Evolutionary conservation across 345 rosid genomes (phyloP).

Genomic region (Gossypium turneri): DNA sequence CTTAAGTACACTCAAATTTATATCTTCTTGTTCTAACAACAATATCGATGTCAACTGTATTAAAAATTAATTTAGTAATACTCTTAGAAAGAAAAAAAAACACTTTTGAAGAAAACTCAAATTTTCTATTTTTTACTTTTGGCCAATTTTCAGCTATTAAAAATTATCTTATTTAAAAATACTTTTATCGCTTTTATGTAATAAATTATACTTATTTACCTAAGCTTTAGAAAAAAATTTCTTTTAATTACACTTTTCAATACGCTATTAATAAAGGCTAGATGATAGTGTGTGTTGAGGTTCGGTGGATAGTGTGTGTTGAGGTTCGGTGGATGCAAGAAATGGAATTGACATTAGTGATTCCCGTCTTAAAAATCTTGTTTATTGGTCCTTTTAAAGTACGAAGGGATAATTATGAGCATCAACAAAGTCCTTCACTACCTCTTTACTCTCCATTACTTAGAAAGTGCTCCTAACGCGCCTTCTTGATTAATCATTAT

Average conservation of each 20-base stretch:
- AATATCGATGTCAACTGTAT: accelerated
- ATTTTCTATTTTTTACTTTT: no score
- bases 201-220: no score
- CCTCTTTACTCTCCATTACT: not conserved
- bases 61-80: accelerated
- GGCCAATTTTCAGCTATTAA: no score
- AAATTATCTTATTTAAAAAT: no score
- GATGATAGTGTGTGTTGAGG: conserved; percentile 25
- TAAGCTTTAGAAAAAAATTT: no score
- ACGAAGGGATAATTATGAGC: not conserved
- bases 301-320: conserved; percentile 34
- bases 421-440: not conserved
- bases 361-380: conserved; percentile 13
- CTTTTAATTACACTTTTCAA: no score
- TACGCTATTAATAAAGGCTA: not conserved
- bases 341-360: conserved; percentile 29
- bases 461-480: conserved; percentile 7
- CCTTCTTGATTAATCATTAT: not conserved
- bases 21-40: accelerated
- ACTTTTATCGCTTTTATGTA: no score
- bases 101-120: no score
- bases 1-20: no score
- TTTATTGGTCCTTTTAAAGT: not conserved
- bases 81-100: no score
- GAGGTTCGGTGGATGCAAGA: conserved; percentile 29